A percentile compares a stretch with the other conserved stretches of the same genome.
phyloP scores from a whole-genome alignment of 2,329 filamentous ascomycete genomes.

The Trichophaea hybrida region DNA sequence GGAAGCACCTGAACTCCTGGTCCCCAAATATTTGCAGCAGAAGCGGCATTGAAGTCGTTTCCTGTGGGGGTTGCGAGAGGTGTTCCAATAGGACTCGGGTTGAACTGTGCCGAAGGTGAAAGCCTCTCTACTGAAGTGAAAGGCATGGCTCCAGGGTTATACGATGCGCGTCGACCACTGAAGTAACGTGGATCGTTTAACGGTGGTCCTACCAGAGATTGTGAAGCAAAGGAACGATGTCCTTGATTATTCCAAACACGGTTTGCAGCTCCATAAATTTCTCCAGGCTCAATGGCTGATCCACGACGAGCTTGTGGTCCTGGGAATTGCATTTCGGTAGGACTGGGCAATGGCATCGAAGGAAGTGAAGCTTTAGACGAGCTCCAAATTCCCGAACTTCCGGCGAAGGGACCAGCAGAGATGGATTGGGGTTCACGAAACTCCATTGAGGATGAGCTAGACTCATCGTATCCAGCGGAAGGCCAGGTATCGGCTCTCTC shows the following conservation, averaged over 20 bases:
- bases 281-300: slow-evolving; percentile 17
- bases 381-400: slow-evolving; percentile 22
- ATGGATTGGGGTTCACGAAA: slow-evolving; percentile 28
- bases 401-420: slow-evolving; percentile 23
- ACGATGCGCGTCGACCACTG: slow-evolving; percentile 21
- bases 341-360: slow-evolving; percentile 12
- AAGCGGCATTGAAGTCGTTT: slow-evolving; percentile 44
- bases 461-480: slow-evolving; percentile 30
- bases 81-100: slow-evolving; percentile 40
- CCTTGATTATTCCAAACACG: slow-evolving; percentile 19
- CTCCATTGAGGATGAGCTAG: slow-evolving; percentile 9
- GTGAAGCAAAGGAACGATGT: slow-evolving; percentile 17
- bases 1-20: slow-evolving; percentile 36
- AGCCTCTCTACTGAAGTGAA: slow-evolving; percentile 24
- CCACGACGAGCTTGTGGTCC: slow-evolving; percentile 10
- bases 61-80: slow-evolving; percentile 59
- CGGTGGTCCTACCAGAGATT: slow-evolving; percentile 15
- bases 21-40: slow-evolving; percentile 39
- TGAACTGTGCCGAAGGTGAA: slow-evolving; percentile 37
- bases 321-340: slow-evolving; percentile 17
- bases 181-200: slow-evolving; percentile 3
- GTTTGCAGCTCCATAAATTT: slow-evolving; percentile 15
- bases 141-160: slow-evolving; percentile 21
- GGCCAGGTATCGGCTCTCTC: slow-evolving; percentile 25
- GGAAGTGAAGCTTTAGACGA: slow-evolving; percentile 9